Evolutionary conservation across 805 yeast species (phyloP).

Genomic region (Lipomyces lipofer): DNA sequence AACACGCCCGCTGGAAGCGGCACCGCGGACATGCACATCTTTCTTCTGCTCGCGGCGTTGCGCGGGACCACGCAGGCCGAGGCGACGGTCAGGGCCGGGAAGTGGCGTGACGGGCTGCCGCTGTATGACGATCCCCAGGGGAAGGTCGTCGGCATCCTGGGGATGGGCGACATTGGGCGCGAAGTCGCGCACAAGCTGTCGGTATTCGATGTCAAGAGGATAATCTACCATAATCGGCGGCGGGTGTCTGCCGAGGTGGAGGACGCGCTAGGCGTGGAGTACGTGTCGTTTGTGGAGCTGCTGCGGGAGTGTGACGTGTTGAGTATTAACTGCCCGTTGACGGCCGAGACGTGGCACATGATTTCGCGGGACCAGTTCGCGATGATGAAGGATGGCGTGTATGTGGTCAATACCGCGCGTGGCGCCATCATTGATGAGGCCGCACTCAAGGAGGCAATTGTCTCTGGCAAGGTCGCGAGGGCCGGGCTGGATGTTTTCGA

Average conservation of each 20-base stretch:
- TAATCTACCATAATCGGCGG: constrained; percentile 55
- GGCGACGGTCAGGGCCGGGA: constrained; percentile 46
- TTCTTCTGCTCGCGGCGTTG: constrained; percentile 52
- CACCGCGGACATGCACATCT: constrained; percentile 59
- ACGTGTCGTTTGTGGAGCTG: constrained; percentile 51
- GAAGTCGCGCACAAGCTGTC: constrained; percentile 52
- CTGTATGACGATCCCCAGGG: constrained; percentile 35
- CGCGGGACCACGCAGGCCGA: constrained; percentile 52
- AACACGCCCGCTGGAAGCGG: constrained; percentile 59
- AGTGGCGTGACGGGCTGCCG: constrained; percentile 44
- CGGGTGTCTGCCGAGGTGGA: constrained; percentile 51
- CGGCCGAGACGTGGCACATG: constrained; percentile 52
- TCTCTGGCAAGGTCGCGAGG: constrained; percentile 52
- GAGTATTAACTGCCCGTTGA: constrained; percentile 54
- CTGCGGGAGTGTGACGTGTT: constrained; percentile 51
- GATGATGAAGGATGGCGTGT: constrained; percentile 56
- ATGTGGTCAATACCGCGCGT: constrained; percentile 59
- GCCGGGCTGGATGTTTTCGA: constrained; percentile 66
- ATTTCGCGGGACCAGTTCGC: constrained; percentile 47
- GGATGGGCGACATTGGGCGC: constrained; percentile 66
- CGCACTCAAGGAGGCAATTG: constrained; percentile 49
- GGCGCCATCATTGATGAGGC: constrained; percentile 61
- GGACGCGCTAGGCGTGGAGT: constrained; percentile 40
- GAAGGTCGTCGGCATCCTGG: constrained; percentile 57
- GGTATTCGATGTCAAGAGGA: constrained; percentile 53